These are phyloP conservation scores for Tylopilus balloui DNA, from an alignment of 768 basidiomycete species.

Conservation along the genomic window DNA sequence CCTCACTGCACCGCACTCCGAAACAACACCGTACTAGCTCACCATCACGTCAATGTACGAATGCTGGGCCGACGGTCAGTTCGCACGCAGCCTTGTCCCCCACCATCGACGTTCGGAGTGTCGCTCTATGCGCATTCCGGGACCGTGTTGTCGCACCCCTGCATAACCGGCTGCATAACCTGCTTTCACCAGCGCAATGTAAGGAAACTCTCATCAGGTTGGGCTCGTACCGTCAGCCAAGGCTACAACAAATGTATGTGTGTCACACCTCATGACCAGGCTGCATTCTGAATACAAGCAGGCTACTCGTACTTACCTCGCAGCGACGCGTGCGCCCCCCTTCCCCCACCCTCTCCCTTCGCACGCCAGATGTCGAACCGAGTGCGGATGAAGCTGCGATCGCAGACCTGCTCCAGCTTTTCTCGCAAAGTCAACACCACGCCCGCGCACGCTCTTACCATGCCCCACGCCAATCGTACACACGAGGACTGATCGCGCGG, in stretches of 20 bases:
- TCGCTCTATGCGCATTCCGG: conserved; percentile 77
- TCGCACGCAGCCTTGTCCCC: conserved; percentile 34
- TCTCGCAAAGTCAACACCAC: conserved; percentile 50
- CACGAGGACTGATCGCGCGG: conserved; percentile 26
- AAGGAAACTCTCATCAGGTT: conserved; percentile 57
- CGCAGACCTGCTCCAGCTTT: conserved; percentile 57
- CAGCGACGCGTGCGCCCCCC: conserved; percentile 55
- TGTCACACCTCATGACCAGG: neutral
- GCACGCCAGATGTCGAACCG: conserved; percentile 46
- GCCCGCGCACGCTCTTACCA: conserved; percentile 28
- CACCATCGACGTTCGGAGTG: conserved; percentile 74
- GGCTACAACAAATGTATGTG: conserved; percentile 76
- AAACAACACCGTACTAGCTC: conserved; percentile 52
- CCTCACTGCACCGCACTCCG: conserved; percentile 62
- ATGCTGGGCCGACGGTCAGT: conserved; percentile 31
- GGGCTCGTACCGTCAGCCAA: conserved; percentile 56
- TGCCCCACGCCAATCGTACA: conserved; percentile 26
- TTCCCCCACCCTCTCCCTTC: conserved; percentile 57
- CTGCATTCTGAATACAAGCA: conserved; percentile 23
- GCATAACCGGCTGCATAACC: conserved; percentile 48
- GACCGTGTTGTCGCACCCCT: conserved; percentile 74
- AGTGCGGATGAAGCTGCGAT: conserved; percentile 66
- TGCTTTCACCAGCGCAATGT: conserved; percentile 49
- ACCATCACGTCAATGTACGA: conserved; percentile 47
- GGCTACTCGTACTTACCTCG: conserved; percentile 72